These are phyloP conservation scores for Chimonanthus praecox DNA, from an alignment of 164 flowering plant genomes.

Conservation along the genomic window DNA sequence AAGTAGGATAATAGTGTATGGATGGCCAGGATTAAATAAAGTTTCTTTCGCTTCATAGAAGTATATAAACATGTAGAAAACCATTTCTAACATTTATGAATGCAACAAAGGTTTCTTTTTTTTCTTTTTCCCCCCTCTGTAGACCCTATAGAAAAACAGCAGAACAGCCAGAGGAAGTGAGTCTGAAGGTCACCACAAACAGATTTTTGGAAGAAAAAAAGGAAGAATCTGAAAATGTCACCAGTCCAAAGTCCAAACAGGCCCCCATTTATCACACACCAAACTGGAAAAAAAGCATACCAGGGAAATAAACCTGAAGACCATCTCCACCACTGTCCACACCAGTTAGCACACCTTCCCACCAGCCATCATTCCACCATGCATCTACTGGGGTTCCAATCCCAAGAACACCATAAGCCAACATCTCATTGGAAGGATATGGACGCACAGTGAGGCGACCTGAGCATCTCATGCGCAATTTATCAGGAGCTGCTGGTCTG, in stretches of 20 bases:
- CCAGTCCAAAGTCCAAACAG: background rate
- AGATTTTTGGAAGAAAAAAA: too few relatives aligned
- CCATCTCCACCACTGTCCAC: constrained; percentile 26
- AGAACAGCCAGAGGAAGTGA: background rate
- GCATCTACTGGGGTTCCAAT: constrained; percentile 86
- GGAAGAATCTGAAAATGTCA: too few relatives aligned
- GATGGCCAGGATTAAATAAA: too few relatives aligned
- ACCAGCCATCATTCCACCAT: constrained; percentile 99
- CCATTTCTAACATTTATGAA: too few relatives aligned
- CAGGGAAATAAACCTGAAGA: constrained; percentile 75
- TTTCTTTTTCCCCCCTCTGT: too few relatives aligned
- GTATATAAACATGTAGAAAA: too few relatives aligned
- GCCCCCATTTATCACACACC: background rate
- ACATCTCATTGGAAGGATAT: constrained; percentile 27
- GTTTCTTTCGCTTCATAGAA: too few relatives aligned
- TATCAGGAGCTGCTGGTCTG: constrained; percentile 66
- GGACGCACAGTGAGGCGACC: constrained; percentile 79
- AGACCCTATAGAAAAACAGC: too few relatives aligned
- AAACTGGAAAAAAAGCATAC: constrained; percentile 31
- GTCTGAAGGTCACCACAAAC: background rate
- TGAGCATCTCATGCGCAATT: constrained; percentile 70
- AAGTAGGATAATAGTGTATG: too few relatives aligned
- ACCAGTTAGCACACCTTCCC: constrained; percentile 86
- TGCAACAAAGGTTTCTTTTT: too few relatives aligned
- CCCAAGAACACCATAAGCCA: constrained; percentile 22